Conservation (phyloP, 2,329 filamentous ascomycete species). For the Ophiognomonia clavigignenti-juglandacearum region DNA sequence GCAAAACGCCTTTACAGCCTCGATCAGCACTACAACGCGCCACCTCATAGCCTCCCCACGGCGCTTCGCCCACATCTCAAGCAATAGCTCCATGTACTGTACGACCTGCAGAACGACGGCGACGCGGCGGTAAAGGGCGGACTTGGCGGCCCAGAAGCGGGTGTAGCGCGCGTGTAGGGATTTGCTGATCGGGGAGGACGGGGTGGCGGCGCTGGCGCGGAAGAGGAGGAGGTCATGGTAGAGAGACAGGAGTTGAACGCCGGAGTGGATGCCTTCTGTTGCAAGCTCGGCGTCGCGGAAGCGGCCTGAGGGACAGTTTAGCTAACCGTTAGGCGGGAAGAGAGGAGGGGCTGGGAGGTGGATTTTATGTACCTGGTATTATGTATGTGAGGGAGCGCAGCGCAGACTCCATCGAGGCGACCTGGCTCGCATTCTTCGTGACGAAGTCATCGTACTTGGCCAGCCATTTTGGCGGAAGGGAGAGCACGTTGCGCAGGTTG, state of each 20-base stretch:
- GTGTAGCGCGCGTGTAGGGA: conserved; percentile 62
- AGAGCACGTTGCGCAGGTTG: conserved; percentile 39
- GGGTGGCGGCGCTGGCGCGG: conserved; percentile 30
- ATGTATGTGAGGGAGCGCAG: conserved; percentile 92
- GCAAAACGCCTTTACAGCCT: conserved; percentile 82
- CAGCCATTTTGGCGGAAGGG: conserved; percentile 61
- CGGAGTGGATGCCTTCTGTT: conserved; percentile 85
- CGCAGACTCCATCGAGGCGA: conserved; percentile 92
- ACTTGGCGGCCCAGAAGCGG: conserved; percentile 59
- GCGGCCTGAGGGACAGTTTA: conserved; percentile 48
- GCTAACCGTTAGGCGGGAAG: neutral
- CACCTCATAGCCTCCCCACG: conserved; percentile 77
- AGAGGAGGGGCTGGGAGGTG: conserved; percentile 8
- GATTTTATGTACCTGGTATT: conserved; percentile 69
- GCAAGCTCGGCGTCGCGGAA: conserved; percentile 92
- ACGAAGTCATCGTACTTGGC: conserved; percentile 83
- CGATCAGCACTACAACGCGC: conserved; percentile 80
- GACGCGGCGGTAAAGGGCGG: conserved; percentile 70
- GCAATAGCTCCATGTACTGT: conserved; percentile 91
- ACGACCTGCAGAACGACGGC: conserved; percentile 83
- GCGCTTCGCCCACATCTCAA: conserved; percentile 93
- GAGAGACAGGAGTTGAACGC: conserved; percentile 82
- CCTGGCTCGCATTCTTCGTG: conserved; percentile 87
- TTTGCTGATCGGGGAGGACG: conserved; percentile 44
- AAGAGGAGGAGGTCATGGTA: conserved; percentile 89